A percentile compares a stretch with the other conserved stretches of the same genome.
These are phyloP conservation scores for Saccharomyces hybrid DNA, from an alignment of 1,139 yeast genomes.

Conservation along the genomic window DNA sequence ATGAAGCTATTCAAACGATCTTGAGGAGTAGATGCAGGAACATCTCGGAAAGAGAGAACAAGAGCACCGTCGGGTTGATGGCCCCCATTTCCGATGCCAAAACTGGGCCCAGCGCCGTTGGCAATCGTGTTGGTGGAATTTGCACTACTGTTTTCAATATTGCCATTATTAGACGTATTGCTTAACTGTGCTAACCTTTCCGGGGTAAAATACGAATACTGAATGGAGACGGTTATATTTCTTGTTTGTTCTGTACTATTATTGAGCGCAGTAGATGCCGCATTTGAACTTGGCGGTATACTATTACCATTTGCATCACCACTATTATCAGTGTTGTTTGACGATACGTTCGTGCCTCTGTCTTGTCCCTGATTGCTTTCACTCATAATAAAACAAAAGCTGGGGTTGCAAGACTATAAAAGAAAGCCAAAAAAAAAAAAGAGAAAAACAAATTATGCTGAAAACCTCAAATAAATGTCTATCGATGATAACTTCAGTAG, in stretches of 20 bases:
- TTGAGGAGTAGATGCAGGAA: conserved; percentile 34
- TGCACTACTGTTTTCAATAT: background rate
- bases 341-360: background rate
- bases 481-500: background rate
- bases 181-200: conserved; percentile 9
- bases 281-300: background rate
- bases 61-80: conserved; percentile 28
- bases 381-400: background rate
- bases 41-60: conserved; percentile 57
- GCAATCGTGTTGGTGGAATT: conserved; percentile 1
- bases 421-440: background rate
- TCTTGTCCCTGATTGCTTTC: background rate
- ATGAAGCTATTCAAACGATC: conserved; percentile 43
- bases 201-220: conserved; percentile 22
- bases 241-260: conserved; percentile 14
- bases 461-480: background rate
- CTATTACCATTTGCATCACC: too few relatives aligned
- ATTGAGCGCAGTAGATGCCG: background rate
- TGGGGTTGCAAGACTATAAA: background rate
- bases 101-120: background rate
- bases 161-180: conserved; percentile 4
- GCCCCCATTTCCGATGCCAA: conserved; percentile 4
- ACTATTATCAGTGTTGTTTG: background rate
- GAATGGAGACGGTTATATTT: conserved; percentile 28
- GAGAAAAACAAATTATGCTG: background rate